Conservation (phyloP, 1,139 yeast species). For the Blastobotrys proliferans region DNA sequence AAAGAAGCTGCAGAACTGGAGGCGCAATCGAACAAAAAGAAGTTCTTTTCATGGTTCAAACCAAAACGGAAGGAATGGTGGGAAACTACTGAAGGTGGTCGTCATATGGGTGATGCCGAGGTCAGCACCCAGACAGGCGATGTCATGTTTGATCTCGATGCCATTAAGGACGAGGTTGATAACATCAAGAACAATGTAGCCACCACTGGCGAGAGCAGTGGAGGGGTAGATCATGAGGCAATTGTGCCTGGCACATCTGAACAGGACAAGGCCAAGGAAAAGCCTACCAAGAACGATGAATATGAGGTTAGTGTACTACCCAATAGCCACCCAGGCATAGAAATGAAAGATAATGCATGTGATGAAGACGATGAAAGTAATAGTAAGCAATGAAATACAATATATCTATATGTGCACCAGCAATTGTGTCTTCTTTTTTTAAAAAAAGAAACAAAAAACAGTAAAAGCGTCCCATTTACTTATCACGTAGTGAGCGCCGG, state of each 20-base stretch:
- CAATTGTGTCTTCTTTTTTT: background rate
- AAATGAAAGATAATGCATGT: background rate
- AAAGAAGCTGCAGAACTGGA: conserved; percentile 26
- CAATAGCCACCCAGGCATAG: conserved; percentile 9
- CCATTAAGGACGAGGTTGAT: conserved; percentile 33
- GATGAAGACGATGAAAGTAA: conserved; percentile 1
- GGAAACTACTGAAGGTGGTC: conserved; percentile 54
- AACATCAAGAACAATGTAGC: conserved; percentile 19
- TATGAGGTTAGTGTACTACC: conserved; percentile 6
- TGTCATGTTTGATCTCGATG: conserved; percentile 38
- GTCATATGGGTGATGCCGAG: conserved; percentile 21
- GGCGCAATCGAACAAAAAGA: conserved; percentile 34
- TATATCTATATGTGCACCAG: background rate
- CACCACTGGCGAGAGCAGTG: background rate
- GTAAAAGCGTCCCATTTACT: too few species aligned
- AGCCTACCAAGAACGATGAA: conserved; percentile 8
- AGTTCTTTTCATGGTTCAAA: conserved; percentile 50
- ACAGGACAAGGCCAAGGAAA: conserved; percentile 11
- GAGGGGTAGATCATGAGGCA: conserved; percentile 15
- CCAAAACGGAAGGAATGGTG: conserved; percentile 87
- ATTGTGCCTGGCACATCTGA: conserved; percentile 11
- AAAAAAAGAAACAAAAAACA: too few species aligned
- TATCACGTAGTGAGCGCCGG: background rate
- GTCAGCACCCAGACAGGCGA: conserved; percentile 18
- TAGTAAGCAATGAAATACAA: background rate